Conservation (phyloP, 2,329 filamentous ascomycete species). For the Huntiella decipiens region DNA sequence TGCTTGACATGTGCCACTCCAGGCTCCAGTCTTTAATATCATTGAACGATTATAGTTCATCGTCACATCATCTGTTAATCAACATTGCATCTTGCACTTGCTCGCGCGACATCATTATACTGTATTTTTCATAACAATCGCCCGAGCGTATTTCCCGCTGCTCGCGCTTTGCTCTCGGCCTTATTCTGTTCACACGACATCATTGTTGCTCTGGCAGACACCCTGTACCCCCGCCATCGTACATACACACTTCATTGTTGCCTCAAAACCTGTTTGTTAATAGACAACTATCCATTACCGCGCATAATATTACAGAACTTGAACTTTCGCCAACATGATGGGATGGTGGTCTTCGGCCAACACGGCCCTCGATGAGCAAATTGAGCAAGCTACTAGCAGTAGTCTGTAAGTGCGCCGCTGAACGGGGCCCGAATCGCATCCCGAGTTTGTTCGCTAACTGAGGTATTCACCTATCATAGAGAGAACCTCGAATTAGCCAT, state of each 20-base stretch:
- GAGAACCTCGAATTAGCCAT: slow-evolving; percentile 95
- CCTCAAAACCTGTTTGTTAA: neutral
- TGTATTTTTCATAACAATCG: too few relatives aligned
- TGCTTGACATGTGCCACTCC: too few relatives aligned
- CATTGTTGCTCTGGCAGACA: neutral
- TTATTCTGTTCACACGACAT: neutral
- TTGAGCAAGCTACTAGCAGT: slow-evolving; percentile 84
- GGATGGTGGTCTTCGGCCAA: slow-evolving; percentile 87
- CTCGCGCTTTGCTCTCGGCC: neutral
- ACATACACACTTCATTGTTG: neutral
- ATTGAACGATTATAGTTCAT: neutral
- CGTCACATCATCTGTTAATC: neutral
- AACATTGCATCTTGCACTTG: too few relatives aligned
- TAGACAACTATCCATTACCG: neutral
- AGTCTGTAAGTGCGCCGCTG: slow-evolving; percentile 48
- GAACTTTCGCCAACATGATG: slow-evolving; percentile 45
- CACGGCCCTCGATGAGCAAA: slow-evolving; percentile 87
- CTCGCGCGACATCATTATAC: too few relatives aligned
- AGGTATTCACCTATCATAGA: slow-evolving; percentile 25
- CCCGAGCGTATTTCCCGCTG: neutral
- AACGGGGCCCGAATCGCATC: neutral
- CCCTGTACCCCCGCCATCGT: neutral
- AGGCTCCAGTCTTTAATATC: too few relatives aligned
- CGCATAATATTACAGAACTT: neutral
- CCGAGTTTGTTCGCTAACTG: slow-evolving; percentile 13